Evolutionary conservation across 306 rosid species (phyloP), one percentile per base, ranked within the genome.

Genomic region (Casuarina equisetifolia): DNA sequence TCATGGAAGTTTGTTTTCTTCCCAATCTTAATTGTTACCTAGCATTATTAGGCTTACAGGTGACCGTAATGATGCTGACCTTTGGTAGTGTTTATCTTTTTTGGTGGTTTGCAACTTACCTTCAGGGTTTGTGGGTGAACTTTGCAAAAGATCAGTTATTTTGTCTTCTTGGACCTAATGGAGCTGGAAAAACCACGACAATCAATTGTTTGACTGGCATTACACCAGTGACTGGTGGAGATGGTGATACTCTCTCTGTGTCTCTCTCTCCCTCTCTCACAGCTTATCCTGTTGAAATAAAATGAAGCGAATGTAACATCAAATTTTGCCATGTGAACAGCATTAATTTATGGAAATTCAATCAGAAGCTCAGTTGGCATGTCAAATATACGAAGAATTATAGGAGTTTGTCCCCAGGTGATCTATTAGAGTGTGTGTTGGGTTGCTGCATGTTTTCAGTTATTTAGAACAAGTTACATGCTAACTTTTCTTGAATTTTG

Each of bases 371-470:
- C 98, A 74, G 70, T 74, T 72, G 92, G 92, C 82, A 90, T 94
- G 90, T 79, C 93, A 81, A 92, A 83, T 59, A 94, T 92, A 78
- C 90, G 87, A 80, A 92, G 84, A 86, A 50, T 87, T 45, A 86
- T 92, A 58, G 97, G 98, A 84, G 92, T 92, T 43, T 94, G 98
- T 78, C 98, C 97, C 38, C 98, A 94, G 98, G 98, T 94, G 74
- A 67, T n/a, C 83, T 58, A 82, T 70, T 46, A 72, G 40, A 15
- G 38, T 54, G 58, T 43, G 8, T 40, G 46, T 59, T 17, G 5
- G 25, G 46, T 46, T 75, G 20, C 69, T 58, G 53, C 77, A 72
- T 77, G 19, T 57, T 44, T 55, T 11, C 20, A 68, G 43, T 68
- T 57, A 51, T 78, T 76, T 57, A 48, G 69, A 6, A 57, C 42